Evolutionary conservation across 805 yeast species (phyloP), one percentile per base, ranked within the genome.

Genomic region (Candida chauliodis): DNA sequence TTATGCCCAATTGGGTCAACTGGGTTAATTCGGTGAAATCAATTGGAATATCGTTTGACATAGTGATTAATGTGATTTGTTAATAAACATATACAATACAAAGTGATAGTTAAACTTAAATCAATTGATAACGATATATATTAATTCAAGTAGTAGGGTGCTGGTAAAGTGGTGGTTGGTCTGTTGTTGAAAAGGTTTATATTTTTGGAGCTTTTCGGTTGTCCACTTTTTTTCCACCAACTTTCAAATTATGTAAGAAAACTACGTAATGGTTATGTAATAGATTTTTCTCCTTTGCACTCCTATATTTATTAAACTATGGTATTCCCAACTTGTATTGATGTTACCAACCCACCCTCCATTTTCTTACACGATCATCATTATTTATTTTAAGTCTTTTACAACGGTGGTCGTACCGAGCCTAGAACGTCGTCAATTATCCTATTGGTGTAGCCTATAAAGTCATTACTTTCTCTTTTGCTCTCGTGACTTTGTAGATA

Each of bases 11-110:
- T 45, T 81, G 69, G 44, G 95, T 78, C 66, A 93, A 80, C 72
- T 85, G 95, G 54, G 89, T 79, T 69, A 89, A 82, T 73, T 91
- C 98, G 54, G 95, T 90, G 69, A 91, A 89, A 69, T 91, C 95
- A 68, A 91, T 91, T 50, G 99, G 99, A 52, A 95, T 83, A 59
- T 88, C 96, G 38, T 46, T 46, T 27, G 56, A 46, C 58, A 53
- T 53, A 37, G 22, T 49, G 17, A 27, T 11, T 25, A 25, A 25
- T 25, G 6, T 25, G 10, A 15, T 25, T 15, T 10, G 13, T 25
- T 25, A 25, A 11, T 25, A 25, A 25, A 25, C 28, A 25, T 25
- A 9, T 11, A 25, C 13, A 11, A 25, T 25, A 25, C 13, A 25
- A 25, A 25, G 13, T n/a, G n/a, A n/a, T n/a, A n/a, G n/a, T n/a